phyloP scores from a whole-genome alignment of 148 eudicot genomes.

The Suaeda aralocaspica region DNA sequence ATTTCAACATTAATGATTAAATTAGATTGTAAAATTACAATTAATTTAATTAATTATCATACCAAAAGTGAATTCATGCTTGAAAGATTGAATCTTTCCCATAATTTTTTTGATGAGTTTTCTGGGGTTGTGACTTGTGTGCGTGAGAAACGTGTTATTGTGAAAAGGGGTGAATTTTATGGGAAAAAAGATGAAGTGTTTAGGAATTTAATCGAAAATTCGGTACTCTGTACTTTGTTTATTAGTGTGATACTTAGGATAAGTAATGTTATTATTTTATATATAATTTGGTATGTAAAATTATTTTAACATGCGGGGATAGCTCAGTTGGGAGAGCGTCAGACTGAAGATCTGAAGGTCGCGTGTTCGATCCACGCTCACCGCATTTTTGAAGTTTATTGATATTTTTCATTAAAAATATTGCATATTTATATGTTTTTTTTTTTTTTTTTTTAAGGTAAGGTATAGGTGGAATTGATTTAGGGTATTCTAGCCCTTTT shows the following conservation, averaged over 20 bases:
- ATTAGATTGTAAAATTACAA: neutral
- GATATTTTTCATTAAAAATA: neutral
- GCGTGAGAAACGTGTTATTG: neutral
- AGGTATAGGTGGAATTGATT: no score
- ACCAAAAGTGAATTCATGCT: constrained; percentile 59
- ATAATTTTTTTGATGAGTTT: constrained; percentile 15
- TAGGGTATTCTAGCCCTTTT: no score
- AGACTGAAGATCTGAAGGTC: constrained; percentile 58
- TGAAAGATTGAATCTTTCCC: constrained; percentile 58
- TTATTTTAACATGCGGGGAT: constrained; percentile 28
- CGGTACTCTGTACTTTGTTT: no score
- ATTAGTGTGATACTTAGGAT: no score
- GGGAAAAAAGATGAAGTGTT: neutral
- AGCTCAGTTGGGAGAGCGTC: constrained; percentile 55
- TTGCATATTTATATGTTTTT: neutral
- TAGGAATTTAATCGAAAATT: no score
- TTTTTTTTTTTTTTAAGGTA: neutral
- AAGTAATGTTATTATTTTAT: no score
- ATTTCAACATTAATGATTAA: neutral
- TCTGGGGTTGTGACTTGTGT: neutral
- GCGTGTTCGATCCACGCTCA: constrained; percentile 97
- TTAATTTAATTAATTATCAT: no score
- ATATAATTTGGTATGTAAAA: no score
- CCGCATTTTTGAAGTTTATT: constrained; percentile 49
- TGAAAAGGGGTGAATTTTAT: neutral